A percentile compares a stretch with the other conserved stretches of the same genome.
These are phyloP conservation scores for Leersia perrieri DNA, from an alignment of 176 grass and related monocot species.

Conservation along the genomic window DNA sequence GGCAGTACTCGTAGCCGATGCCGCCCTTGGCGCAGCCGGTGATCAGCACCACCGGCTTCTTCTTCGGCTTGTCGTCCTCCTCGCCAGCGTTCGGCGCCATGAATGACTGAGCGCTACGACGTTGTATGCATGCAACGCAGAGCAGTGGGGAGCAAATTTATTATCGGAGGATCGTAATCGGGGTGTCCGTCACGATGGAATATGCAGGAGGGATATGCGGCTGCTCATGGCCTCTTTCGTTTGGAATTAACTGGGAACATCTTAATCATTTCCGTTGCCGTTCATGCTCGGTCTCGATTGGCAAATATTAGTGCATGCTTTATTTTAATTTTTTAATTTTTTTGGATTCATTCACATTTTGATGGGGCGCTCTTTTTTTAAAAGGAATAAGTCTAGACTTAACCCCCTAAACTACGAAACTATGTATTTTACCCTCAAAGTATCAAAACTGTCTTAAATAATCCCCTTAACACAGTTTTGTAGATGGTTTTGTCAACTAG, in stretches of 20 bases:
- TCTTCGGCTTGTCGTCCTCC: not conserved
- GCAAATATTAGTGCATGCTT: too few relatives aligned
- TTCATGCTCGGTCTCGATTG: too few relatives aligned
- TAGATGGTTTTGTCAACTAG: too few relatives aligned
- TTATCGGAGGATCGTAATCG: not conserved
- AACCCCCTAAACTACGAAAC: not conserved
- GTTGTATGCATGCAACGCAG: not conserved
- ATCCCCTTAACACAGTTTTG: too few relatives aligned
- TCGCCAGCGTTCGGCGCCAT: not conserved
- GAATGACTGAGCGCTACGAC: too few relatives aligned
- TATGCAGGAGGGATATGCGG: constrained; percentile 40
- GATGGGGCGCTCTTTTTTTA: too few relatives aligned
- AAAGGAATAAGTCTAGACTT: too few relatives aligned
- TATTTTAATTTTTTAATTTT: too few relatives aligned
- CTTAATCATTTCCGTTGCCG: not conserved
- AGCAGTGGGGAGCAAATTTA: not conserved
- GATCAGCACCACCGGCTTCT: constrained; percentile 50
- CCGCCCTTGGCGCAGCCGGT: constrained; percentile 60
- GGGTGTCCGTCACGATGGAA: constrained; percentile 15
- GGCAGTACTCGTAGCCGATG: constrained; percentile 64
- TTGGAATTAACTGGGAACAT: not conserved
- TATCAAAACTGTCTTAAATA: too few relatives aligned
- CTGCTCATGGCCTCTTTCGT: not conserved
- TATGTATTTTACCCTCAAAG: too few relatives aligned
- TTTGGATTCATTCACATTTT: not conserved